Base-by-base conservation (phyloP, 2,329 filamentous ascomycete genomes). In the Stachybotrys chartarum region DNA sequence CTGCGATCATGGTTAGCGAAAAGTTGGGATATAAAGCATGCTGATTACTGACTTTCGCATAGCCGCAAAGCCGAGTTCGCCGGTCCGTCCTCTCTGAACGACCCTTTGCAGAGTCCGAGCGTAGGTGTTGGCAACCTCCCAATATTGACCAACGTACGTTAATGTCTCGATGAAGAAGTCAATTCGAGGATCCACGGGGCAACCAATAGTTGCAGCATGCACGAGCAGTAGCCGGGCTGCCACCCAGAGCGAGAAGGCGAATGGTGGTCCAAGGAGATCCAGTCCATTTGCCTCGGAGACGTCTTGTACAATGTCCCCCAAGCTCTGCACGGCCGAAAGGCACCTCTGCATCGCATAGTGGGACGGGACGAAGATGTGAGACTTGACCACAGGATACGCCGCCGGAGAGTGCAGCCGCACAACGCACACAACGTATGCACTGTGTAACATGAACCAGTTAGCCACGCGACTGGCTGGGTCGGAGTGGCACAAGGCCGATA, bases 361-460 rank as follows among this genome's bases (percentile, higher is more conserved):
- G 1, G 72, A 75, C 0, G 74, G 74, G 7, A 72, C 65, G 39
- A 76, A 74, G n/a, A 74, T 67, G 35, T 71, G 67, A 6, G 73
- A 74, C 6, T 70, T 64, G 0, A 70, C 62, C 0, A 68, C 71
- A 5, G 74, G 74, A 52, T 76, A 76, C 3, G 74, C 74, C 0
- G 74, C 73, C 3, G 72, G 68, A 3, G 74, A 75, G 55, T 76
- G 74, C n/a, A 76, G 62, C 1, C 74, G 69, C 3, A 76, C 72
- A 6, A 74, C 74, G 3, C 72, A 68, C 0, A 72, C 74, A 12
- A 76, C 73, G 50, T 75, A 76, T 7, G 74, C 74, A 58, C 73
- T 75, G 30, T 76, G 74, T 8, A 76, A 63, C 71, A 75, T 74
- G 56, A 75, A 75, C 73, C 73, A 75, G 58, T 75, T 75, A n/a